These are phyloP conservation scores for Camelina sativa DNA, from an alignment of 345 rosid genomes.

Conservation along the genomic window DNA sequence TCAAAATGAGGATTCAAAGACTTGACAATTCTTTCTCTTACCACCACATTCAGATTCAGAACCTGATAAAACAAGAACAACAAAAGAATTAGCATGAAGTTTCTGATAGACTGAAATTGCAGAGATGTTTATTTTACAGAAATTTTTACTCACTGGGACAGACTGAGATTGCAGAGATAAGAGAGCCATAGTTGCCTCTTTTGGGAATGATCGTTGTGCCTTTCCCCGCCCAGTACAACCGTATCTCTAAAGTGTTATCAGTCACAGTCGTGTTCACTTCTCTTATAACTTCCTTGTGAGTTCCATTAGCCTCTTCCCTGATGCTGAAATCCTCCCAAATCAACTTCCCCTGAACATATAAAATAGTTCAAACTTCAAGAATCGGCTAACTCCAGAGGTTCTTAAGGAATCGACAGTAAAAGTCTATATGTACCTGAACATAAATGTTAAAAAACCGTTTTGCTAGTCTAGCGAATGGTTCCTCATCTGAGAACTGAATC, in stretches of 20 bases:
- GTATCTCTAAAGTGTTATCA: constrained; percentile 54
- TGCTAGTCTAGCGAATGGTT: constrained; percentile 54
- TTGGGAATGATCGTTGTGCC: constrained; percentile 61
- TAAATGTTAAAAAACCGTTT: constrained; percentile 59
- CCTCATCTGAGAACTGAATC: constrained; percentile 58
- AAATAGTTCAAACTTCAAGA: background rate
- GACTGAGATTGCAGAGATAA: constrained; percentile 69
- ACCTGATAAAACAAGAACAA: constrained; percentile 36
- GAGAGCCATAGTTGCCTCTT: constrained; percentile 64
- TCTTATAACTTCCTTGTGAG: constrained; percentile 43
- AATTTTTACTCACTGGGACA: constrained; percentile 44
- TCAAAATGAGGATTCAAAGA: background rate
- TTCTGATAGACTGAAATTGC: background rate
- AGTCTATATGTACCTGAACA: constrained; percentile 36
- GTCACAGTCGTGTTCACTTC: constrained; percentile 47
- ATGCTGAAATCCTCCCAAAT: constrained; percentile 60
- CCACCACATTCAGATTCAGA: constrained; percentile 44
- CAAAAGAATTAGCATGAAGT: background rate
- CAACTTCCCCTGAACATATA: constrained; percentile 48
- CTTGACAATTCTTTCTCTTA: constrained; percentile 21
- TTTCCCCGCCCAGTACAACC: constrained; percentile 71
- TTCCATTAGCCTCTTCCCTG: constrained; percentile 51
- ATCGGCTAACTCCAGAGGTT: background rate
- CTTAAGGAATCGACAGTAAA: background rate
- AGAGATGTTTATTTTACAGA: background rate